Conservation (phyloP, 208 protist genomes). For the Trypanosoma boissoni region DNA sequence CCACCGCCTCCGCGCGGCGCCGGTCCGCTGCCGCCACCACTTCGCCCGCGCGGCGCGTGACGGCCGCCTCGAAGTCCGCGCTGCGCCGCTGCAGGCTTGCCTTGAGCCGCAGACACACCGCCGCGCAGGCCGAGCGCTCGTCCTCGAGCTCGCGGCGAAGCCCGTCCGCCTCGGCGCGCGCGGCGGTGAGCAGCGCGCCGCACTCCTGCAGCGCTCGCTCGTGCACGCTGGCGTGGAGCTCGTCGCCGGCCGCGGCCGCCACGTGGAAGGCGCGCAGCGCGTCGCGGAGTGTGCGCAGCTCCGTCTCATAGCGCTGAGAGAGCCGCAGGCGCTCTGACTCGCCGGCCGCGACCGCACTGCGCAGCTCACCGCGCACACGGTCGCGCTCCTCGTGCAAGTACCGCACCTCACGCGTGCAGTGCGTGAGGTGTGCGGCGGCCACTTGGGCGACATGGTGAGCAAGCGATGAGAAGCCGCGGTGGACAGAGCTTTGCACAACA, state of each 20-base stretch:
- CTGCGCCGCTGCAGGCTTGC: slow-evolving; percentile 22
- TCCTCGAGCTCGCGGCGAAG: slow-evolving; percentile 34
- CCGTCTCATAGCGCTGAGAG: slow-evolving; percentile 14
- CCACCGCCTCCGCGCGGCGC: slow-evolving; percentile 7
- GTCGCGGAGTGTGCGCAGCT: slow-evolving; percentile 28
- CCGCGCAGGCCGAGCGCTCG: slow-evolving; percentile 31
- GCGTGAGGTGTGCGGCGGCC: slow-evolving; percentile 6
- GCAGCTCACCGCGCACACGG: slow-evolving; percentile 6
- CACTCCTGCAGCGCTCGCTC: slow-evolving; percentile 31
- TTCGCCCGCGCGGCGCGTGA: slow-evolving; percentile 15
- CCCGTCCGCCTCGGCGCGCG: slow-evolving; percentile 22
- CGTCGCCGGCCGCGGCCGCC: slow-evolving; percentile 18
- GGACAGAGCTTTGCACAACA: slow-evolving; percentile 17
- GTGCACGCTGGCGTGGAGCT: slow-evolving; percentile 15
- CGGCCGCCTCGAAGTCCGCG: slow-evolving; percentile 22
- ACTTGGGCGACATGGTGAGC: slow-evolving; percentile 8
- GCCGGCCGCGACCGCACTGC: slow-evolving; percentile 2
- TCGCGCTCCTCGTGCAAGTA: slow-evolving; percentile 19
- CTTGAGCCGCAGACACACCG: slow-evolving; percentile 40
- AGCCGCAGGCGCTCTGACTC: slow-evolving; percentile 13
- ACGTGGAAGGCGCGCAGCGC: slow-evolving; percentile 25
- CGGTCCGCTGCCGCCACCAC: slow-evolving; percentile 4
- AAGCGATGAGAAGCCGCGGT: slow-evolving; percentile 12
- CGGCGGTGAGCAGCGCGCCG: slow-evolving; percentile 27
- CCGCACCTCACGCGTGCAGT: slow-evolving; percentile 5